Conservation (phyloP, 345 rosid genomes). For the Salix purpurea region DNA sequence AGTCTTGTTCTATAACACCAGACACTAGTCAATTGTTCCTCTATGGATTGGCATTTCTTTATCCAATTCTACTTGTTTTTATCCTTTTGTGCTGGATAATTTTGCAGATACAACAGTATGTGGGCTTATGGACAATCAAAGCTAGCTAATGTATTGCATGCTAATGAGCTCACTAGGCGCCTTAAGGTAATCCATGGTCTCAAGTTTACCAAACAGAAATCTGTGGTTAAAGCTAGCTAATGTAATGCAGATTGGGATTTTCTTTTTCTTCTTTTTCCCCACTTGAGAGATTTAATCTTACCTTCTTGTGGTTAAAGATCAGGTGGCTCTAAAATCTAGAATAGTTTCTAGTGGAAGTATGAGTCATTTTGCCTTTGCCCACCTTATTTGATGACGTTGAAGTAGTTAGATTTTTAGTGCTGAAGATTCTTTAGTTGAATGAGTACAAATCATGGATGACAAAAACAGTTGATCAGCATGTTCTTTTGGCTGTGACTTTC, state of each 20-base stretch:
- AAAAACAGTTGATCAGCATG: background rate
- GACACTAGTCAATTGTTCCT: background rate
- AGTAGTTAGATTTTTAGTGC: background rate
- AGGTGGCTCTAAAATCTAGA: background rate
- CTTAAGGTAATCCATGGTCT: slow-evolving; percentile 47
- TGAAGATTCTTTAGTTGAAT: background rate
- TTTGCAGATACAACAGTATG: slow-evolving; percentile 40
- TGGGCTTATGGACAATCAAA: slow-evolving; percentile 61
- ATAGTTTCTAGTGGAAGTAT: background rate
- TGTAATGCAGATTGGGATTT: too few species aligned
- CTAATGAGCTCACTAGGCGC: slow-evolving; percentile 66
- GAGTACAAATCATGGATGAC: background rate
- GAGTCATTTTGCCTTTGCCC: background rate
- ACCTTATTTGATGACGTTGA: background rate
- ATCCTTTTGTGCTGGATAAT: background rate
- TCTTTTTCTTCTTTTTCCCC: too few species aligned
- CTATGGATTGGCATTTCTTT: background rate
- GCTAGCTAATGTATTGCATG: slow-evolving; percentile 74
- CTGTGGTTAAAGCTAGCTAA: too few species aligned
- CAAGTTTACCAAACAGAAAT: background rate
- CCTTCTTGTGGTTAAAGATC: background rate
- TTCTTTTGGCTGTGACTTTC: background rate
- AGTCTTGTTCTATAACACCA: background rate
- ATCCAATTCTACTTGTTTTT: background rate
- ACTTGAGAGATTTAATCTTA: background rate